These are phyloP conservation scores for Euphorbia schlechtendalii DNA, from an alignment of 441 rosid genomes.

Conservation along the genomic window DNA sequence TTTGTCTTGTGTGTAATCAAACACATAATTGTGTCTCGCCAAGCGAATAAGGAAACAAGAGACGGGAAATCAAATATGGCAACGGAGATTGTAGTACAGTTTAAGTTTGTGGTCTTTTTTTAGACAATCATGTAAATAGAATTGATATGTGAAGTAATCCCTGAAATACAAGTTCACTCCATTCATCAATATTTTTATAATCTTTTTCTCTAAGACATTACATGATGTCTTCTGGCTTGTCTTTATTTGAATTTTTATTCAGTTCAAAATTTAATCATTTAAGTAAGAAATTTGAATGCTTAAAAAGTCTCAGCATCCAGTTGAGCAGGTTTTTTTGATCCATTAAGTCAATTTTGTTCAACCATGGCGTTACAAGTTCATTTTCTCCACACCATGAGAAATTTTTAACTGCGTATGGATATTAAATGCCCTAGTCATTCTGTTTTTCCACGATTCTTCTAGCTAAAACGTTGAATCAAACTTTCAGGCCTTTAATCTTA, in stretches of 20 bases:
- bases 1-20: neutral
- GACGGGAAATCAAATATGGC: constrained; percentile 18
- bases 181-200: constrained; percentile 34
- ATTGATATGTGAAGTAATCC: constrained; percentile 28
- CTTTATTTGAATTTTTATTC: neutral
- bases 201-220: neutral
- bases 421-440: too few relatives aligned
- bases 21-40: constrained; percentile 12
- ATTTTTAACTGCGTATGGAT: too few relatives aligned
- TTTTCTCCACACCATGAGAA: too few relatives aligned
- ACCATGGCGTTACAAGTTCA: too few relatives aligned
- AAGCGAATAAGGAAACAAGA: constrained; percentile 26
- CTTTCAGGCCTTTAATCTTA: too few relatives aligned
- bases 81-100: constrained; percentile 30
- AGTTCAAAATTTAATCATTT: too few relatives aligned
- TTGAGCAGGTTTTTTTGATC: too few relatives aligned
- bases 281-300: too few relatives aligned
- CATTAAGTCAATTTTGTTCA: too few relatives aligned
- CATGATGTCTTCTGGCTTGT: neutral
- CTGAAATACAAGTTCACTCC: constrained; percentile 29
- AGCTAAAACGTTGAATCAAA: too few relatives aligned
- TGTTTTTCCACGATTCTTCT: too few relatives aligned
- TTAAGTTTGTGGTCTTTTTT: constrained; percentile 25
- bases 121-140: constrained; percentile 35
- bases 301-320: too few relatives aligned